phyloP scores from a whole-genome alignment of 2,329 filamentous ascomycete species.

The Bisporella sp. region DNA sequence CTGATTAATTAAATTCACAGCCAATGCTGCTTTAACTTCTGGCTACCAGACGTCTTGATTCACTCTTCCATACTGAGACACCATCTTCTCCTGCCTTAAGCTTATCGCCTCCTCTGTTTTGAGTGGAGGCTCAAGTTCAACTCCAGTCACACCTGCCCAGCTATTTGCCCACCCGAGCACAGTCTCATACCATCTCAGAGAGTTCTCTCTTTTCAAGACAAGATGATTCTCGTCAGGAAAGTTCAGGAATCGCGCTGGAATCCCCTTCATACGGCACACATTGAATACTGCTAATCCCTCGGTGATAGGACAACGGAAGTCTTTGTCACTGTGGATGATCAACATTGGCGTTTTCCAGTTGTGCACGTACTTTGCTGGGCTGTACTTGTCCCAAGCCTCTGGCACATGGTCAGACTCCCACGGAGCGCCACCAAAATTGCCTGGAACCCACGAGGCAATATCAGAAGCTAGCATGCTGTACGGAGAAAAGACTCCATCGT shows the following conservation, averaged over 20 bases:
- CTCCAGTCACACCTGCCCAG: neutral
- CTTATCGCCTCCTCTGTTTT: too few species aligned
- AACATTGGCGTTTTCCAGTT: constrained; percentile 82
- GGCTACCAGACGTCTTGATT: too few species aligned
- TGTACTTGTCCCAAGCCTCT: constrained; percentile 57
- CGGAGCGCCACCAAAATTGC: constrained; percentile 50
- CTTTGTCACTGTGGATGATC: constrained; percentile 78
- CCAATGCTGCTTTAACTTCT: too few species aligned
- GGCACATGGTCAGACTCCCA: constrained; percentile 44
- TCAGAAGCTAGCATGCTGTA: neutral
- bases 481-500: constrained; percentile 65
- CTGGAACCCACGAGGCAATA: constrained; percentile 33
- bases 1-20: too few species aligned
- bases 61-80: too few species aligned
- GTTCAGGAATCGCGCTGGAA: constrained; percentile 53
- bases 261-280: constrained; percentile 43
- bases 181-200: constrained; percentile 75
- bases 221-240: constrained; percentile 64
- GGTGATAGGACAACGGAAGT: constrained; percentile 51
- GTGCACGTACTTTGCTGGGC: constrained; percentile 50
- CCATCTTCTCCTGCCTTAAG: too few species aligned
- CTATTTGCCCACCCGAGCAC: constrained; percentile 49
- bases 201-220: constrained; percentile 85
- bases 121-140: too few species aligned
- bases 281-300: constrained; percentile 53